Conservation (phyloP, 139 green algal genomes). For the Chlorella vulgaris region DNA sequence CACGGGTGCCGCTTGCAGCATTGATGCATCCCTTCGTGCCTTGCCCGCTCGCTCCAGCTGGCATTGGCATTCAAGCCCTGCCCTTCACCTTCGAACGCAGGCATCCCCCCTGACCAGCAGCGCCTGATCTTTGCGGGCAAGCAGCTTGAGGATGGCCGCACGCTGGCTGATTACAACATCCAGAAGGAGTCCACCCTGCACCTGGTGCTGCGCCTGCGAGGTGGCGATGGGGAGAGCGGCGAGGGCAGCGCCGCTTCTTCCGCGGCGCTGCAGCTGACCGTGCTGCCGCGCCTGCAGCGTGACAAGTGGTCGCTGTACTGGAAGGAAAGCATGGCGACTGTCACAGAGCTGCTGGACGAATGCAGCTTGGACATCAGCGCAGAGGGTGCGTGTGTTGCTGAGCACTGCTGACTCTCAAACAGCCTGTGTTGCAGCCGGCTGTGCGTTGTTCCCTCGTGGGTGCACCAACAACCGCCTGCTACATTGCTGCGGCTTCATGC, state of each 20-base stretch:
- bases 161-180: slow-evolving; percentile 98
- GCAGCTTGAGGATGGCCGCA: slow-evolving; percentile 97
- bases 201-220: slow-evolving; percentile 53
- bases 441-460: no score
- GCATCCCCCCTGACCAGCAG: slow-evolving; percentile 97
- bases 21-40: not conserved
- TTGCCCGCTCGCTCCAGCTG: not conserved
- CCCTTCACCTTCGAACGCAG: slow-evolving; percentile 37
- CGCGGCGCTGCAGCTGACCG: slow-evolving; percentile 59
- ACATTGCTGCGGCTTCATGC: not conserved
- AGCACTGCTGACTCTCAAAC: not conserved
- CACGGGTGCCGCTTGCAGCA: not conserved
- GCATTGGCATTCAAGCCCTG: not conserved
- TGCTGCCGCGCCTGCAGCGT: slow-evolving; percentile 76
- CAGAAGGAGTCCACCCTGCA: slow-evolving; percentile 85
- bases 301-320: slow-evolving; percentile 89
- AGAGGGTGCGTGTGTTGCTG: not conserved
- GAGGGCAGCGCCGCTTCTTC: no score
- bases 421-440: no score
- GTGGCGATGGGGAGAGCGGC: slow-evolving; percentile 1
- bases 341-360: slow-evolving; percentile 47
- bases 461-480: not conserved
- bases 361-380: slow-evolving; percentile 30
- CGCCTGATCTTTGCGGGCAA: slow-evolving; percentile 98
- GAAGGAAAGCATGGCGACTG: slow-evolving; percentile 79